Percentiles rank a stretch among this genome's conserved stretches.
Conservation (phyloP, 2,329 filamentous ascomycete species). For the Talaromyces pinophilus region DNA sequence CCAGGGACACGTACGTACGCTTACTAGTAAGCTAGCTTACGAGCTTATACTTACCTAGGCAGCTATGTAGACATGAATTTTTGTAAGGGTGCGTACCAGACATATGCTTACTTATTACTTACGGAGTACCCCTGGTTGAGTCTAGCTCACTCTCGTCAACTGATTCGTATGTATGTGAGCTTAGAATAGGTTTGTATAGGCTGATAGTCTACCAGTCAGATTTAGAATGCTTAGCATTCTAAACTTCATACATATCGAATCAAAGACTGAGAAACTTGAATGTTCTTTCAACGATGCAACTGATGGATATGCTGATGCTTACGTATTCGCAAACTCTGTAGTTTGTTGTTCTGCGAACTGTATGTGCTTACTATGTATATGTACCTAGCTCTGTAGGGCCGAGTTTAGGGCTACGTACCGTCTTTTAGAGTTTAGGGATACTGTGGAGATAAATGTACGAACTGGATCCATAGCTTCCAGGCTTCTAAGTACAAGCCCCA, state of each 20-base stretch:
- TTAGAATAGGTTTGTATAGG: background rate
- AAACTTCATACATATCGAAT: no score
- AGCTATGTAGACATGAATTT: no score
- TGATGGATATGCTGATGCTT: background rate
- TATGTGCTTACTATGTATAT: background rate
- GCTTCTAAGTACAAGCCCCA: background rate
- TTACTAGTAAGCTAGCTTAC: background rate
- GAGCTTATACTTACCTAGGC: background rate
- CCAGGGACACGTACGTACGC: background rate
- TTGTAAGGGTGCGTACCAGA: no score
- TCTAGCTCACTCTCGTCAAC: background rate
- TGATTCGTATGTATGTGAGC: background rate
- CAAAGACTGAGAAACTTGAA: no score
- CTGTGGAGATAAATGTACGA: background rate
- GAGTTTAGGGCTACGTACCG: background rate
- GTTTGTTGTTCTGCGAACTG: background rate
- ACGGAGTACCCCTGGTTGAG: background rate
- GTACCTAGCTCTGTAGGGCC: background rate
- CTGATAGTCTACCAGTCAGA: no score
- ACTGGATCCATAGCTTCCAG: background rate
- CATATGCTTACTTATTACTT: background rate
- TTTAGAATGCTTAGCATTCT: no score
- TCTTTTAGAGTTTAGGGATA: background rate
- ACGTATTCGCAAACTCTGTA: background rate
- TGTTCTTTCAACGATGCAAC: background rate